Base-by-base conservation (phyloP, 164 flowering plant genomes). In the Litsea cubeba region DNA sequence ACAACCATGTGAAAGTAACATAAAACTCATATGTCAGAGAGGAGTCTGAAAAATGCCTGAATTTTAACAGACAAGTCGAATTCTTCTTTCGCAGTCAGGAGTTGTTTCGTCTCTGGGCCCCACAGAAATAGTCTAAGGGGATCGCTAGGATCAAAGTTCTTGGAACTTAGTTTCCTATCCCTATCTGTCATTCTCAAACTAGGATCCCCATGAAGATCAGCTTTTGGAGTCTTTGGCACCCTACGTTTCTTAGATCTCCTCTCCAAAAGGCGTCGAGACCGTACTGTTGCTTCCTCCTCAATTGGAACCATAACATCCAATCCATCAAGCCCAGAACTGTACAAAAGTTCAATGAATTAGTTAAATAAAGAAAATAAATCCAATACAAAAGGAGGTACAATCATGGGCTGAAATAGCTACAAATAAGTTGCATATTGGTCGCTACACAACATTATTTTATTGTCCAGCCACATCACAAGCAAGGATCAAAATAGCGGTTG, bases 61-160 rank as follows among this genome's bases (percentile, higher is more conserved):
- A 93, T 81, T 62, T 87, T 83, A 71, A 49, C 74, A 69, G 92
- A 82, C 80, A 89, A 77, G 32, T 85, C 85, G 4, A 76, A 74
- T 83, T 95, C 98, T 81, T 95, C 96, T 80, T 88, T 73, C 69
- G 71, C 71, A 58, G 91, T 88, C 82, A 95, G 79, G 75, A 93
- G 90, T 73, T 87, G 78, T 75, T 75, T 90, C 46, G 92, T 85
- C 81, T 85, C 94, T 28, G 90, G 87, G 58, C 89, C 83, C 81
- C 82, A 76, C 77, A 90, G 76, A 71, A 93, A 92, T n/a, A 84
- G 74, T 24, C 88, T 76, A 24, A 92, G 84, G 60, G 97, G 92
- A 80, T 91, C 95, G 75, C 77, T 84, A 11, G 77, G 83, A 84
- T 92, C 88, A 76, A 74, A 73, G 7, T 81, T 8, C 46, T 40